Conservation (phyloP, 306 rosid species). For the Trifolium repens region DNA sequence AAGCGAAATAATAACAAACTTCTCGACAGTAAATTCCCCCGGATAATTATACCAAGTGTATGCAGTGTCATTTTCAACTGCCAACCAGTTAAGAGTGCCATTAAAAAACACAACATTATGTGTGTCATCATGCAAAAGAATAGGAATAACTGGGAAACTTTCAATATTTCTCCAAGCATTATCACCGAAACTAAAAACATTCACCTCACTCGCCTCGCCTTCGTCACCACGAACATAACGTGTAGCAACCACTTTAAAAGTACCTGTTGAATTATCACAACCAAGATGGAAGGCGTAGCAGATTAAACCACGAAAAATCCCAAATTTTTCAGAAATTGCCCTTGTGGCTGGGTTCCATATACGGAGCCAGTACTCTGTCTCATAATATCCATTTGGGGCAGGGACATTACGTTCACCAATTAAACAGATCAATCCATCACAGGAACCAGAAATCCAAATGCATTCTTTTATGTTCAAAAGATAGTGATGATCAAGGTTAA, state of each 20-base stretch:
- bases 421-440: slow-evolving; percentile 3
- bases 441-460: neutral
- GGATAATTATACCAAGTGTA: too few species aligned
- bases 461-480: neutral
- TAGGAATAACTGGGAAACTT: neutral
- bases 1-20: too few species aligned
- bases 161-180: slow-evolving; percentile 9
- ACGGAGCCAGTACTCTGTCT: neutral
- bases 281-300: neutral
- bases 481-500: neutral
- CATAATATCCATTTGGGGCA: too few species aligned
- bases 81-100: neutral
- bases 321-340: neutral
- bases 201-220: too few species aligned
- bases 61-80: neutral
- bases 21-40: too few species aligned
- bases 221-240: rapidly evolving
- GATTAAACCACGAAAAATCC: neutral
- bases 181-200: neutral
- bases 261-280: neutral
- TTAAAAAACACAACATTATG: neutral
- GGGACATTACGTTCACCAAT: neutral
- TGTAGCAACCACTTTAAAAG: neutral
- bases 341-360: neutral
- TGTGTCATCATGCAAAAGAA: too few species aligned